Conservation (phyloP, 176 grass and related monocot genomes). For the Bothriochloa decipiens region DNA sequence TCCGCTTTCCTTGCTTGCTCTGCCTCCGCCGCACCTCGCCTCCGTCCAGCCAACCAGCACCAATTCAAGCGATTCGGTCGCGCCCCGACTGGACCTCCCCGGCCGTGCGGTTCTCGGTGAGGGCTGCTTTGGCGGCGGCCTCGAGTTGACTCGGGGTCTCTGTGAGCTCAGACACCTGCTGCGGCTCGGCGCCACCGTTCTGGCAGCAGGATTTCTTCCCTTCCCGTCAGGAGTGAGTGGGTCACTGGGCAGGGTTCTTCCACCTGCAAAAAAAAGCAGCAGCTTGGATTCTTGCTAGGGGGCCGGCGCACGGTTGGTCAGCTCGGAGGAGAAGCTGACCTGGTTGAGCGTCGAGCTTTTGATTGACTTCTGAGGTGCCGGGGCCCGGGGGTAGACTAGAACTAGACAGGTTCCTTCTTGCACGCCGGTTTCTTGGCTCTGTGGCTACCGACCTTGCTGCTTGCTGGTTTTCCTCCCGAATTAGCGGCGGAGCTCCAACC, state of each 20-base stretch:
- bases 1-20: conserved; percentile 28
- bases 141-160: conserved; percentile 19
- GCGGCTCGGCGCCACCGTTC: not conserved
- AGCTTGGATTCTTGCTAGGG: not conserved
- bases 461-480: not conserved
- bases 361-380: conserved; percentile 35
- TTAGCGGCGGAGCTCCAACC: not conserved
- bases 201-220: not conserved
- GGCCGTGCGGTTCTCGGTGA: not conserved
- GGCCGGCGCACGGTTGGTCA: conserved; percentile 24
- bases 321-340: conserved; percentile 18
- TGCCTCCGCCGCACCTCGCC: not conserved
- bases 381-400: not conserved
- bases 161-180: conserved; percentile 16
- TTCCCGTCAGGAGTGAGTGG: not conserved
- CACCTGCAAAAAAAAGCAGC: not conserved
- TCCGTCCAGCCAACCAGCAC: not conserved
- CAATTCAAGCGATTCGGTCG: conserved; percentile 10
- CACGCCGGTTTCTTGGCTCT: conserved; percentile 24
- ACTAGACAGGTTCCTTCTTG: conserved; percentile 18
- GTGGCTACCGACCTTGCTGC: not conserved
- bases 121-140: not conserved
- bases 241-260: not conserved
- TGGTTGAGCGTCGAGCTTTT: conserved; percentile 27
- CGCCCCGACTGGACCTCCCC: conserved; percentile 1